phyloP scores from a whole-genome alignment of 139 green algal genomes.

The Eudorina sp. region DNA sequence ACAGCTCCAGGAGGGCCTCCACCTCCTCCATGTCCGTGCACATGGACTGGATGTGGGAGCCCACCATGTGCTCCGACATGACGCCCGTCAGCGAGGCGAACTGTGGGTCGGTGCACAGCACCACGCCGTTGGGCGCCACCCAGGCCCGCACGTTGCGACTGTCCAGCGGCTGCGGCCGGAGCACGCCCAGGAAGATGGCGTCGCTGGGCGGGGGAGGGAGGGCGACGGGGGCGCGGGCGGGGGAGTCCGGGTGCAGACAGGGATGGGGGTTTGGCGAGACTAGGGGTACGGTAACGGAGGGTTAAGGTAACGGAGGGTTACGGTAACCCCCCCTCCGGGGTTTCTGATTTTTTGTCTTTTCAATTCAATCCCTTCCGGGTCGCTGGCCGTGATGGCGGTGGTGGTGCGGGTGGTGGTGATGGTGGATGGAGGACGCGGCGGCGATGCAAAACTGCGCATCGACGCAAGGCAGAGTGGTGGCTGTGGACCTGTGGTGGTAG shows the following conservation, averaged over 20 bases:
- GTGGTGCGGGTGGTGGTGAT: no score
- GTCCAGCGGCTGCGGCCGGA: neutral
- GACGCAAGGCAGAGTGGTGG: no score
- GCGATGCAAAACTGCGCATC: no score
- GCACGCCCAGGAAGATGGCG: conserved; percentile 52
- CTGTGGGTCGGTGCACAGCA: conserved; percentile 52
- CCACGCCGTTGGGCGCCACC: conserved; percentile 39
- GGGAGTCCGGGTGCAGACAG: neutral
- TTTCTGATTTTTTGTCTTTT: no score
- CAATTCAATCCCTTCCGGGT: no score
- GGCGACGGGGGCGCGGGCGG: neutral
- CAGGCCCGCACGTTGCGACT: conserved; percentile 29
- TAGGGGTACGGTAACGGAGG: no score
- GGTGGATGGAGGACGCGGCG: no score
- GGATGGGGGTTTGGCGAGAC: neutral
- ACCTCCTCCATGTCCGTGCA: conserved; percentile 6
- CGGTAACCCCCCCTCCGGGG: no score
- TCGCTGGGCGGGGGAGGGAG: neutral
- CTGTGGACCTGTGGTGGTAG: no score
- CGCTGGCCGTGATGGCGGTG: no score
- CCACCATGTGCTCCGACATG: conserved; percentile 5
- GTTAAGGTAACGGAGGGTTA: no score
- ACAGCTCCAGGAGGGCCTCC: conserved; percentile 18
- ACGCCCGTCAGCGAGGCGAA: conserved; percentile 9
- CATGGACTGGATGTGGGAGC: conserved; percentile 1